Evolutionary conservation across 1,284 basidiomycete species (phyloP).

Genomic region (Termitomyces sp.): DNA sequence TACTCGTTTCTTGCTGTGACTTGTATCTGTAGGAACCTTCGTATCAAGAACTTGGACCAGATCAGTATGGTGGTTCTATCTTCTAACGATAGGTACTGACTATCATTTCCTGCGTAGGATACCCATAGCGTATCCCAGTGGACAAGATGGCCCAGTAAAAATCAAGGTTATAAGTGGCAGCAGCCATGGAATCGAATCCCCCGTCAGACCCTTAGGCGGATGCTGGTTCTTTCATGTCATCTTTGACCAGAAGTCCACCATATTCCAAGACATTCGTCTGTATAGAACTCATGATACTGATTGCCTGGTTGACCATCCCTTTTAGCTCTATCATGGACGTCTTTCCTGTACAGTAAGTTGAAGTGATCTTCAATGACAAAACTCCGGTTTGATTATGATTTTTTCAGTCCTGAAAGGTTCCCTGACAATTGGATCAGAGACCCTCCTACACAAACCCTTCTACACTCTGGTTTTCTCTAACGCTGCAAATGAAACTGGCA

Average conservation of each 20-base stretch:
- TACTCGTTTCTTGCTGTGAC: not conserved
- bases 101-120: conserved; percentile 41
- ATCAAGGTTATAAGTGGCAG: conserved; percentile 89
- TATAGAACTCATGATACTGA: conserved; percentile 9
- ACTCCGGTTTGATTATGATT: not conserved
- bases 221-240: conserved; percentile 90
- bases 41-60: conserved; percentile 71
- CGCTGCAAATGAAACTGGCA: conserved; percentile 52
- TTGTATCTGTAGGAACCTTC: conserved; percentile 49
- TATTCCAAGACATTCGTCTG: conserved; percentile 86
- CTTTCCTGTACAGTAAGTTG: conserved; percentile 72
- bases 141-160: conserved; percentile 63
- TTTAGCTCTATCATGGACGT: conserved; percentile 72
- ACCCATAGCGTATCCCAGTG: conserved; percentile 67
- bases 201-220: conserved; percentile 85
- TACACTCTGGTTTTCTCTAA: conserved; percentile 78
- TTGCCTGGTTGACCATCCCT: not conserved
- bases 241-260: conserved; percentile 57
- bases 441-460: conserved; percentile 49
- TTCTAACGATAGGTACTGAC: not conserved
- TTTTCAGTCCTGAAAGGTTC: conserved; percentile 61
- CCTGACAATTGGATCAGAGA: conserved; percentile 54
- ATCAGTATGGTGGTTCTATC: conserved; percentile 35
- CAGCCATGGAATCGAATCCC: conserved; percentile 81
- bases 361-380: not conserved